Percentiles rank a stretch among this genome's conserved stretches.
These are phyloP conservation scores for Ecytonucleospora hepatopenaei DNA, from an alignment of 371 early-diverging fungal species.

Conservation along the genomic window DNA sequence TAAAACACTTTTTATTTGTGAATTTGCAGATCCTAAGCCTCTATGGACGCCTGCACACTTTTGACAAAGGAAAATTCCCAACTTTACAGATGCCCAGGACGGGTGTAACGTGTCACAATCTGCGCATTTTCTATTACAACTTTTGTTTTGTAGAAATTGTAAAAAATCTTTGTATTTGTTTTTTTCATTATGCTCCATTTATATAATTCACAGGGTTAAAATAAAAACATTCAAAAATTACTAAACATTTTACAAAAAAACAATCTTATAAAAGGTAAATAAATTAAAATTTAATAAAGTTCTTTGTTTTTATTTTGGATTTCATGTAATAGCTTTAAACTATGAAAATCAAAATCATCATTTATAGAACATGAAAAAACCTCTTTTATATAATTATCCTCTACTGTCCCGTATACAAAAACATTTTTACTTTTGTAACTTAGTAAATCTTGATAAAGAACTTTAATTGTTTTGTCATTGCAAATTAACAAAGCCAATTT, in stretches of 20 bases:
- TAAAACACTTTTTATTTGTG: slow-evolving; percentile 29
- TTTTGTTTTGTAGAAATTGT: slow-evolving; percentile 2
- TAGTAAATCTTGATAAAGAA: slow-evolving; percentile 28
- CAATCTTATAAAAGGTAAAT: not conserved
- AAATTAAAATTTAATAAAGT: slow-evolving; percentile 24
- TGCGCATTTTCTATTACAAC: slow-evolving; percentile 39
- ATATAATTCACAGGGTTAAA: not conserved
- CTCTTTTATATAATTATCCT: slow-evolving; percentile 34
- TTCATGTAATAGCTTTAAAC: slow-evolving; percentile 17
- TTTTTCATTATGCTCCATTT: slow-evolving; percentile 1
- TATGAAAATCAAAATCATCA: slow-evolving; percentile 35
- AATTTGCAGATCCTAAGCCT: slow-evolving; percentile 20
- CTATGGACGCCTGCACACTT: slow-evolving; percentile 46
- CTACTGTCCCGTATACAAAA: slow-evolving; percentile 24
- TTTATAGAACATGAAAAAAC: slow-evolving; percentile 9
- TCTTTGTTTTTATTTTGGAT: slow-evolving; percentile 19
- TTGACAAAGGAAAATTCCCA: slow-evolving; percentile 44
- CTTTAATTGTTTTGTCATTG: slow-evolving; percentile 17
- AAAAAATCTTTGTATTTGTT: slow-evolving; percentile 24
- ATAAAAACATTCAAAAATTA: not conserved
- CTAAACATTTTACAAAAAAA: not conserved
- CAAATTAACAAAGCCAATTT: too few relatives aligned
- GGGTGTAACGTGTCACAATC: slow-evolving; percentile 37
- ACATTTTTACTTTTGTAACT: slow-evolving; percentile 33
- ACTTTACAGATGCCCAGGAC: slow-evolving; percentile 32